Evolutionary conservation across 768 basidiomycete species (phyloP), one percentile per base, ranked within the genome.

Genomic region (Russula sp.): DNA sequence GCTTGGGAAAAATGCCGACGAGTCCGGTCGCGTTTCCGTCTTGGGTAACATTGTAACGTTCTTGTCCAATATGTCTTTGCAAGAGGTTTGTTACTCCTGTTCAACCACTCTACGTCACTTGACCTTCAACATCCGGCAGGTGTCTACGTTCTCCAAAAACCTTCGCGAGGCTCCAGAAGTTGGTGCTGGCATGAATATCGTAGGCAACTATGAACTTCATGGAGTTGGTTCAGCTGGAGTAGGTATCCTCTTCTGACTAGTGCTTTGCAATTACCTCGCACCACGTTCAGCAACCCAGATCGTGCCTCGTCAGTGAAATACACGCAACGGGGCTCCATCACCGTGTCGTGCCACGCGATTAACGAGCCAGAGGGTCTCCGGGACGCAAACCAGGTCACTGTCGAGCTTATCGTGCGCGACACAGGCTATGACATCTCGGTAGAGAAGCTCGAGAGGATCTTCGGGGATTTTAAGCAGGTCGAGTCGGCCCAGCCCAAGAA

Each of bases 61-160:
- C 77, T 75, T 97, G 68, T 96, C 93, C n/a, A 96, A 98, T 72
- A 91, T 98, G 85, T 89, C 90, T 3, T 86, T 94, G 85, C 89
- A 93, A 70, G 96, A 98, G 84, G 94, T 92, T 63, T 83, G 94
- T 91, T 64, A 10, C 6, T 47, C 6, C 44, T 34, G 20, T 40
- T 34, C 1, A 57, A n/a, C 16, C 34, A 3, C 27, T 40, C 16
- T 51, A 32, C 31, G 20, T 20, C 32, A 6, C 14, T 10, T 42
- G 54, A 20, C 37, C 64, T 31, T 59, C 35, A 31, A 57, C 32
- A 27, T 51, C 42, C 56, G 48, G 5, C 68, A 96, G 94, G 89
- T 98, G 54, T 94, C 93, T 32, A 96, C 97, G 2, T 99, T 99
- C 77, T 90, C 94, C 0, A 96, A 95, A 77, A 97, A 98, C 75